Base-by-base conservation (phyloP, 345 rosid genomes). In the Melaleuca quinquenervia region DNA sequence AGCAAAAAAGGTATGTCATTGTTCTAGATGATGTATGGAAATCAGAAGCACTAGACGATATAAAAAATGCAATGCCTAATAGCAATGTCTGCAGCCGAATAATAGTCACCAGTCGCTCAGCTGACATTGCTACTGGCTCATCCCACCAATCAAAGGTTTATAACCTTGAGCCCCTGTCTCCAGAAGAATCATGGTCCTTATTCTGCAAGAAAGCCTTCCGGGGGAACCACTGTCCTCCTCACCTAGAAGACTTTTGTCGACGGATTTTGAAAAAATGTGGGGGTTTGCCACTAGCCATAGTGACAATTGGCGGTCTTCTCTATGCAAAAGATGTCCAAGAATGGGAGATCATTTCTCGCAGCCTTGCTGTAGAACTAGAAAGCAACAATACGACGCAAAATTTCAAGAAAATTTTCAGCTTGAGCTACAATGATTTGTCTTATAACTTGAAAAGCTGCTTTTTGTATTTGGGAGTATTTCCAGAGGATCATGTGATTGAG, bases 101-200 rank as follows among this genome's bases (percentile, higher is more conserved):
- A 7, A 21, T 53, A 53, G 21, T 53, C 56, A 53, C 58, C 3
- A 54, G 12, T 9, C n/a, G n/a, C n/a, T 1, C 0, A 1, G 58
- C n/a, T 54, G 0, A 54, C 0, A 0, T 22, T 54, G 2, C 58
- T 54, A 22, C 3, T 6, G 0, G 0, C 5, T 54, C 58, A 22
- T 22, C 21, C n/a, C 5, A 54, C n/a, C 5, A 14, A 51, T 51
- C 53, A 14, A 51, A 51, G 5, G 53, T 51, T 51, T 15, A 51
- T 51, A 51, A 4, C 6, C 53, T 5, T 15, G 14, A 51, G 53
- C 18, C 53, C 26, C 3, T 54, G 1, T 54, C 58, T 21, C n/a
- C 58, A 21, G 24, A 22, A 54, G 12, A 54, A 22, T 54, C 58
- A 54, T 54, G 58, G 58, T 21, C 7, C 12, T 54, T 54, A 54